Percentiles rank a stretch among this genome's conserved stretches.
phyloP scores from a whole-genome alignment of 331 rosid genomes.

The Pyracantha coccinea region DNA sequence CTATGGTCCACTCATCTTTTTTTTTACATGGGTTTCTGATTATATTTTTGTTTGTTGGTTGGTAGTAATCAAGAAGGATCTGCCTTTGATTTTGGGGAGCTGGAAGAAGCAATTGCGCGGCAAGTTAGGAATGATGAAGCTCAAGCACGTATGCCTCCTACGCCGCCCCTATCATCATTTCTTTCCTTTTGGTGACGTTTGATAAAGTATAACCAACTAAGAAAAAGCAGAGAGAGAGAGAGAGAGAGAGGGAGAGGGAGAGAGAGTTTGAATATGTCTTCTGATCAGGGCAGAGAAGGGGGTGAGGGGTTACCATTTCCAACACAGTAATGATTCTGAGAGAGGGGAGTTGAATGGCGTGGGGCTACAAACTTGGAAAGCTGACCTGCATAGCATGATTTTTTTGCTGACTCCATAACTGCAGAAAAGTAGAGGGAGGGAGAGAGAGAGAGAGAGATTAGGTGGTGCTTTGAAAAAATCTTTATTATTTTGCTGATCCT shows the following conservation, averaged over 20 bases:
- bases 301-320: conserved; percentile 45
- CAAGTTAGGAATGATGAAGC: conserved; percentile 71
- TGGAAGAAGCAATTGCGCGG: conserved; percentile 82
- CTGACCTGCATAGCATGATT: conserved; percentile 39
- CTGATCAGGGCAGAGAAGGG: conserved; percentile 5
- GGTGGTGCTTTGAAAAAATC: background rate
- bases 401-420: conserved; percentile 69
- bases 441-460: too few species aligned
- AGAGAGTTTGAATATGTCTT: conserved; percentile 40
- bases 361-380: conserved; percentile 60
- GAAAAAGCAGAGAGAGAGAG: conserved; percentile 34
- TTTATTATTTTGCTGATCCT: conserved; percentile 33
- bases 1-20: background rate
- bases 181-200: conserved; percentile 32
- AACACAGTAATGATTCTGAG: conserved; percentile 57
- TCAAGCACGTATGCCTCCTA: conserved; percentile 61
- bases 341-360: conserved; percentile 45
- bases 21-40: background rate
- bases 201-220: conserved; percentile 32
- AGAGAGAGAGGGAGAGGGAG: conserved; percentile 1
- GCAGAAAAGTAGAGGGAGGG: conserved; percentile 33
- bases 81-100: conserved; percentile 79
- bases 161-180: conserved; percentile 1
- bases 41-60: background rate
- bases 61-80: conserved; percentile 57